These are phyloP conservation scores for Aspergillus fructus DNA, from an alignment of 2,329 filamentous ascomycete genomes.

Conservation along the genomic window DNA sequence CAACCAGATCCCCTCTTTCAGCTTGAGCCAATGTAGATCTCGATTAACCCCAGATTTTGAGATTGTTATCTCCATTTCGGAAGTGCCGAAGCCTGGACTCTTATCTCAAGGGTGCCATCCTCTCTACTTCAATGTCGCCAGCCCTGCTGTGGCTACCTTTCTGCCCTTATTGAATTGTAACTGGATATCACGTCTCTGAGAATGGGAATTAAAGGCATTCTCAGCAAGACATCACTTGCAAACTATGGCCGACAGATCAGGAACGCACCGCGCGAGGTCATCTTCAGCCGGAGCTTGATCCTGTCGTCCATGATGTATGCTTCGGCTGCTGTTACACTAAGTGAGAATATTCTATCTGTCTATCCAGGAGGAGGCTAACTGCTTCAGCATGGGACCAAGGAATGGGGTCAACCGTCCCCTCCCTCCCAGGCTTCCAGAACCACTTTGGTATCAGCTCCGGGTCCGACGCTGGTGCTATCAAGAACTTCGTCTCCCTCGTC, in stretches of 20 bases:
- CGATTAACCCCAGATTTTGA: too few species aligned
- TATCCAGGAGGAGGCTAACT: neutral
- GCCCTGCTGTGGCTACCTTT: neutral
- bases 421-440: neutral
- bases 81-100: too few species aligned
- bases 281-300: neutral
- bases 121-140: neutral
- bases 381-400: constrained; percentile 1
- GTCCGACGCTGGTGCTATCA: neutral
- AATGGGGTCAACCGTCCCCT: neutral
- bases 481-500: neutral
- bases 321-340: neutral
- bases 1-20: too few species aligned
- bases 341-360: neutral
- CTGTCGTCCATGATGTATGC: neutral
- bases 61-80: too few species aligned
- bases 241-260: neutral
- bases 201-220: neutral
- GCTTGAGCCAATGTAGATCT: too few species aligned
- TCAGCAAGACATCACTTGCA: neutral
- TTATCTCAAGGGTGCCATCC: too few species aligned
- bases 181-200: neutral
- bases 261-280: neutral
- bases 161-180: too few species aligned
- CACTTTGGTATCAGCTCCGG: neutral